phyloP scores from a whole-genome alignment of 2,329 filamentous ascomycete genomes.

The Arthrinium puccinioides region DNA sequence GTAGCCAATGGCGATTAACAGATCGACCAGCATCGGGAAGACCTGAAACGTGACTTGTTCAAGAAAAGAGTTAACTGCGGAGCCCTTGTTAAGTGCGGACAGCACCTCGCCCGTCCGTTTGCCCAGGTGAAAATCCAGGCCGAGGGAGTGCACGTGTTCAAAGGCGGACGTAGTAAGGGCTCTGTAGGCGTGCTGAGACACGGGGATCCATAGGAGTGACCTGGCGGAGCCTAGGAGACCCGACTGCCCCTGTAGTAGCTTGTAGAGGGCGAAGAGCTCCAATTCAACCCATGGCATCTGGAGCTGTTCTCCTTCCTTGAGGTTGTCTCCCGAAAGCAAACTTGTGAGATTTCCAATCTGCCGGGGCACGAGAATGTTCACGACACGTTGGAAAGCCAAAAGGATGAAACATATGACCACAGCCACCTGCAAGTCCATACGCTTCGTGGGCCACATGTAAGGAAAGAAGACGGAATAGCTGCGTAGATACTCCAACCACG shows the following conservation, averaged over 20 bases:
- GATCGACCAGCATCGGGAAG: constrained; percentile 86
- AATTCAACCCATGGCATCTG: constrained; percentile 68
- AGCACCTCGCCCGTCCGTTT: constrained; percentile 96
- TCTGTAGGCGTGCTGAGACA: constrained; percentile 94
- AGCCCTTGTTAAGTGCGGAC: constrained; percentile 92
- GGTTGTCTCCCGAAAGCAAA: constrained; percentile 46
- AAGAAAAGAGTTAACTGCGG: constrained; percentile 91
- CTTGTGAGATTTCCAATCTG: constrained; percentile 79
- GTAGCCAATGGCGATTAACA: constrained; percentile 76
- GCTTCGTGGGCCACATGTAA: constrained; percentile 90
- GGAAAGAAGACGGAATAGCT: constrained; percentile 93
- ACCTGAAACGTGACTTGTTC: constrained; percentile 96
- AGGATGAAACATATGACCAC: constrained; percentile 78
- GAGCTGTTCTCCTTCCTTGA: constrained; percentile 36
- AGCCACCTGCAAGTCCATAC: constrained; percentile 62
- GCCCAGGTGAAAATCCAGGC: constrained; percentile 90
- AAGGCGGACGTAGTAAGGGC: constrained; percentile 92
- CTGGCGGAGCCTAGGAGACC: constrained; percentile 78
- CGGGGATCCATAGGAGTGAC: constrained; percentile 87
- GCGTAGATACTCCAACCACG: constrained; percentile 92
- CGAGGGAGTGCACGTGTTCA: constrained; percentile 92
- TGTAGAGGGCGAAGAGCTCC: constrained; percentile 67
- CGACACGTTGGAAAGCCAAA: constrained; percentile 69
- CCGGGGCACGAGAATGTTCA: constrained; percentile 80
- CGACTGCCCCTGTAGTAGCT: constrained; percentile 80